phyloP scores from a whole-genome alignment of 2,329 filamentous ascomycete genomes.

The Hymenoscyphus fraxineus region DNA sequence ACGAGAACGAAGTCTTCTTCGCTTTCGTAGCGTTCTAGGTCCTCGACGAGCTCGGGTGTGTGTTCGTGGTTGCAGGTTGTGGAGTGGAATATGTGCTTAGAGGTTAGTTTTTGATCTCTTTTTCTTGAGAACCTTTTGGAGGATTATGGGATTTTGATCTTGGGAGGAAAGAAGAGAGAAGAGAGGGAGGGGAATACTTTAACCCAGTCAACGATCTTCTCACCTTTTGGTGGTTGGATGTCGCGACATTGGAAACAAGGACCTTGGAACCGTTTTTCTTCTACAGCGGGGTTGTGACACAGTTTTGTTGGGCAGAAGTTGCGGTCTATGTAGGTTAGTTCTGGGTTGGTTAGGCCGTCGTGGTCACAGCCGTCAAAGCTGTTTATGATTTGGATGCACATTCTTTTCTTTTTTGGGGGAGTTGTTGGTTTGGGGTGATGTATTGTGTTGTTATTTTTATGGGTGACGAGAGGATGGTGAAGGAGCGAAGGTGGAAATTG shows the following conservation, averaged over 20 bases:
- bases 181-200: not conserved
- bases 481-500: too few relatives aligned
- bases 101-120: not conserved
- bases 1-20: not conserved
- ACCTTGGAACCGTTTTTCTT: not conserved
- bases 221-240: not conserved
- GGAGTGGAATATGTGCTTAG: not conserved
- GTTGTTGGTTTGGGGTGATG: too few relatives aligned
- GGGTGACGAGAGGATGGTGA: too few relatives aligned
- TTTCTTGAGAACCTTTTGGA: not conserved
- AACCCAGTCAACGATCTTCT: not conserved
- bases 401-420: not conserved
- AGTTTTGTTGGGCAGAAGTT: not conserved
- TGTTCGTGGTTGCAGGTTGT: not conserved
- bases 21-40: constrained; percentile 5
- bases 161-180: not conserved
- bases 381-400: not conserved
- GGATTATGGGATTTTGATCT: not conserved
- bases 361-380: not conserved
- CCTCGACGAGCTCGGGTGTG: not conserved
- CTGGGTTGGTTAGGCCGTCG: not conserved
- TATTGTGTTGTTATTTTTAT: too few relatives aligned
- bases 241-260: not conserved
- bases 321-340: not conserved
- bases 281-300: not conserved